These are phyloP conservation scores for Corrigiola litoralis DNA, from an alignment of 179 eudicot species.

Conservation along the genomic window DNA sequence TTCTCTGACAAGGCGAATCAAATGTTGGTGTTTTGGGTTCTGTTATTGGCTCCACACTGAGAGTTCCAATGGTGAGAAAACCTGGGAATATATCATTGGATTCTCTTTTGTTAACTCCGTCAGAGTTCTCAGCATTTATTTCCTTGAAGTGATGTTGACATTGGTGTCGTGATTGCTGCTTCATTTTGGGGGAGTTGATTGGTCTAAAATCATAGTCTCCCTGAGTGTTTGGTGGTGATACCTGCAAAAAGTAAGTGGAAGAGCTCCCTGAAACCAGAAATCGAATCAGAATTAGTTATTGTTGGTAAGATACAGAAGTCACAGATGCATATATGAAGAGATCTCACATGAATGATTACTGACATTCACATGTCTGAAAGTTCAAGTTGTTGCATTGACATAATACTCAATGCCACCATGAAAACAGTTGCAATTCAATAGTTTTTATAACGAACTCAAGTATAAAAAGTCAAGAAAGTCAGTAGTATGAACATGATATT, in stretches of 20 bases:
- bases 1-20: slow-evolving; percentile 30
- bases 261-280: slow-evolving; percentile 43
- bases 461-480: background rate
- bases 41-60: slow-evolving; percentile 44
- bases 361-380: background rate
- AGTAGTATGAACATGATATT: background rate
- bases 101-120: slow-evolving; percentile 30
- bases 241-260: slow-evolving; percentile 22
- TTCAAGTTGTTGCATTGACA: background rate
- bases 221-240: slow-evolving; percentile 33
- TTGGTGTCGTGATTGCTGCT: slow-evolving; percentile 18
- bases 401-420: background rate
- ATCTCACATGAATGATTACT: background rate
- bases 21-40: slow-evolving; percentile 67
- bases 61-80: slow-evolving; percentile 76
- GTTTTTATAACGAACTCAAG: background rate
- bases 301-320: background rate
- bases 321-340: background rate
- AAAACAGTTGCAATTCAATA: background rate
- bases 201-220: slow-evolving; percentile 28
- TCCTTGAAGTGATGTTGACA: slow-evolving; percentile 14
- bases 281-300: background rate
- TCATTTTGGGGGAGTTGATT: slow-evolving; percentile 22
- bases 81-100: slow-evolving; percentile 45
- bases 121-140: slow-evolving; percentile 15